phyloP scores from a whole-genome alignment of 257 asterid species.

The Schizonepeta tenuifolia region DNA sequence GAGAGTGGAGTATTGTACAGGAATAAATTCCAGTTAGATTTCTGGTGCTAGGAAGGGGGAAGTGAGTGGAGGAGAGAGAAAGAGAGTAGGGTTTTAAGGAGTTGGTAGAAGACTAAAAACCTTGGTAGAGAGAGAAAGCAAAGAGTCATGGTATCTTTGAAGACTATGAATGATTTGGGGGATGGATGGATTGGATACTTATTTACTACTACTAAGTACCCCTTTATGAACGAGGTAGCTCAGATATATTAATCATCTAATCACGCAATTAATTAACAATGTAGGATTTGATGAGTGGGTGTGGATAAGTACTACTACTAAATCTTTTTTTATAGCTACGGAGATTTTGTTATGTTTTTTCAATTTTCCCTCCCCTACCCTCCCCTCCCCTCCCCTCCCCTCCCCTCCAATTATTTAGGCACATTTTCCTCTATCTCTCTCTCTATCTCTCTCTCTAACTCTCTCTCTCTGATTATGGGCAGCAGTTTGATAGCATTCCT shows the following conservation, averaged over 20 bases:
- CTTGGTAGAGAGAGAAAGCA: constrained; percentile 31
- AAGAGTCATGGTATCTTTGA: background rate
- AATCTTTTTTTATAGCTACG: background rate
- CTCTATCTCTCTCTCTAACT: constrained; percentile 10
- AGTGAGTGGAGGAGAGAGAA: constrained; percentile 16
- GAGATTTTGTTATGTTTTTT: background rate
- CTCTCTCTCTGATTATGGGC: no score
- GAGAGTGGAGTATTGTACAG: background rate
- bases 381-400: no score
- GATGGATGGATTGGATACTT: no score
- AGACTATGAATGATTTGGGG: constrained; percentile 27
- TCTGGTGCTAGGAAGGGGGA: constrained; percentile 9
- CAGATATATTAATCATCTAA: background rate
- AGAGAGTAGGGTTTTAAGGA: constrained; percentile 41
- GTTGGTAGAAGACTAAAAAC: constrained; percentile 36
- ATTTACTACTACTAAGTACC: no score
- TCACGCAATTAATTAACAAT: constrained; percentile 31
- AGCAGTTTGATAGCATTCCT: constrained; percentile 12
- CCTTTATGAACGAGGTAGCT: background rate
- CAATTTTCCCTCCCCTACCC: background rate
- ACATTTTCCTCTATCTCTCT: no score
- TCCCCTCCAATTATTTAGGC: background rate
- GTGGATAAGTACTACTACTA: constrained; percentile 40
- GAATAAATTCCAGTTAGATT: constrained; percentile 17
- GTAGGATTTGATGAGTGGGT: constrained; percentile 35